These are phyloP conservation scores for Glycine latifolia DNA, from an alignment of 306 rosid genomes.

Conservation along the genomic window DNA sequence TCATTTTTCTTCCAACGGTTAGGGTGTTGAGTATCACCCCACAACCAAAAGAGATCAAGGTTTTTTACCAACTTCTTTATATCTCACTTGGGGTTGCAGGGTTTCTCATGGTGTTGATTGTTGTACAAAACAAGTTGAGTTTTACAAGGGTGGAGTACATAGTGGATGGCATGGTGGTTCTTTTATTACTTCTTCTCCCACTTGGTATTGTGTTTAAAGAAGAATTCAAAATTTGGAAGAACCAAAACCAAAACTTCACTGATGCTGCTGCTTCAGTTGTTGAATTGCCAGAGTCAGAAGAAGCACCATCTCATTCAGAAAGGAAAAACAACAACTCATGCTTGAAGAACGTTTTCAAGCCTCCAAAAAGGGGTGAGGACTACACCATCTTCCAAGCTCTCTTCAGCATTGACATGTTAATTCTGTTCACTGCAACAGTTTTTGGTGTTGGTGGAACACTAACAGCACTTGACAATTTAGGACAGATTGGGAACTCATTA, in stretches of 20 bases:
- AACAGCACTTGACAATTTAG: conserved; percentile 74
- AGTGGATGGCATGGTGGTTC: conserved; percentile 51
- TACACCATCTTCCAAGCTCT: conserved; percentile 72
- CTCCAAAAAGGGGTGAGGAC: conserved; percentile 78
- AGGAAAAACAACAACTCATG: conserved; percentile 27
- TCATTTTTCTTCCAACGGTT: conserved; percentile 56
- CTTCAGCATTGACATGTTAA: conserved; percentile 73
- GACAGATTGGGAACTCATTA: conserved; percentile 70
- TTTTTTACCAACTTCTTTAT: conserved; percentile 64
- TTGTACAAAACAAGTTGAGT: conserved; percentile 54
- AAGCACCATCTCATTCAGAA: neutral
- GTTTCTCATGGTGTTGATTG: conserved; percentile 64
- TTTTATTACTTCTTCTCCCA: conserved; percentile 58
- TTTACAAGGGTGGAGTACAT: conserved; percentile 51
- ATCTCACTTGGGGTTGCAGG: conserved; percentile 73
- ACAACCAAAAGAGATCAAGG: conserved; percentile 55
- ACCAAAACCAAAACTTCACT: conserved; percentile 13
- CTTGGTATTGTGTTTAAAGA: conserved; percentile 55
- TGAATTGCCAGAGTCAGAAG: conserved; percentile 16
- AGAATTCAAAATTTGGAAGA: conserved; percentile 53
- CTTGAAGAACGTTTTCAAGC: conserved; percentile 47
- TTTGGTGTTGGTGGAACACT: conserved; percentile 70
- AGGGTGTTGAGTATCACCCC: conserved; percentile 44
- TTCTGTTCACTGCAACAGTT: conserved; percentile 53
- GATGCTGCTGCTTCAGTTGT: neutral